Evolutionary conservation across 495 filamentous ascomycete species (phyloP), one percentile per base, ranked within the genome.

Genomic region (Neurospora cerealis): DNA sequence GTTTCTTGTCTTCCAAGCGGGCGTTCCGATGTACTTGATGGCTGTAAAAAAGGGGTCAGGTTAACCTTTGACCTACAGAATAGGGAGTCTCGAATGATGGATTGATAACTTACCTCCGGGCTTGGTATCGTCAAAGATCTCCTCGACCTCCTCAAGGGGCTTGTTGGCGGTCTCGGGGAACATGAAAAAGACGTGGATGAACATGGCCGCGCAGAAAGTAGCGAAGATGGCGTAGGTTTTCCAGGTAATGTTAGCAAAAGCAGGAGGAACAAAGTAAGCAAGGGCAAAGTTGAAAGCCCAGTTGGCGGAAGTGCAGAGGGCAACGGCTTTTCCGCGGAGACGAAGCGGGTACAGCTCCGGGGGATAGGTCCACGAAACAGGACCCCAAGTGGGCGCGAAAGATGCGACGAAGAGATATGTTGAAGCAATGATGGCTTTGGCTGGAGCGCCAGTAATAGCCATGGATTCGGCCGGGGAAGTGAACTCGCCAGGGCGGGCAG

Each of bases 161-260:
- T 93, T 93, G 70, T 92, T 92, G n/a, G 88, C 86, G 0, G 92
- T 95, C 81, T 96, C 93, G 1, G 92, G 93, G 85, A 95, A 93
- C 75, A 92, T 82, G 82, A 95, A 93, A 83, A 89, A 93, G n/a
- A 89, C 87, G 78, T 95, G 93, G 24, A 93, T 78, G 69, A 88
- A 87, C 89, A 93, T 93, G 72, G 84, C 83, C 70, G 89, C 88
- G 80, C 89, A 92, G 80, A 95, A 95, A 10, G 91, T 88, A 42
- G 91, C 93, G 75, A 95, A 95, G 28, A 94, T 79, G 54, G 93
- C 83, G 76, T 94, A 95, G 0, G 87, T 87, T 81, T 87, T 86
- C 92, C 92, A 95, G 72, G 87, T 82, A 75, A 94, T 93, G 75
- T 87, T 92, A 70, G 83, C 89, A 76, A 94, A 94, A 2, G 91